Evolutionary conservation across 192 early-diverging fungal species (phyloP).

Genomic region (Coemansia sp.): DNA sequence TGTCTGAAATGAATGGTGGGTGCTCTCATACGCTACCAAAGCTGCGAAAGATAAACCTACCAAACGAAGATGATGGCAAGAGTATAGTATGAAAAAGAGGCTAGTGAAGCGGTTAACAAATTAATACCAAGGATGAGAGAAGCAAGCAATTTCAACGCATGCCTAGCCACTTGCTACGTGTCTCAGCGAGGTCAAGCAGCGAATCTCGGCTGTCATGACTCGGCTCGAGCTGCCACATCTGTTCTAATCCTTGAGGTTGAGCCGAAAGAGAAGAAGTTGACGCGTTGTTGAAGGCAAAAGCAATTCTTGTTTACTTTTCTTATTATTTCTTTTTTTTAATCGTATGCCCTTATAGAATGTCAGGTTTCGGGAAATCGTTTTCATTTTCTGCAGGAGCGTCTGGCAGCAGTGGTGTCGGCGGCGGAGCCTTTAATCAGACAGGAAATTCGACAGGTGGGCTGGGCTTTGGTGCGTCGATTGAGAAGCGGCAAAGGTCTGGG

Average conservation of each 20-base stretch:
- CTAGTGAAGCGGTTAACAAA: no score
- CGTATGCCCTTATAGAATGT: conserved; percentile 9
- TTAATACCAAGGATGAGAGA: no score
- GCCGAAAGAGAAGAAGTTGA: no score
- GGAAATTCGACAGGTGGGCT: conserved; percentile 1
- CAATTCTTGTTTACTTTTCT: neutral
- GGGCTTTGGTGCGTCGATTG: conserved; percentile 30
- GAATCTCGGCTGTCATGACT: neutral
- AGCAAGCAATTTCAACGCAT: neutral
- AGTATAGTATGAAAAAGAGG: no score
- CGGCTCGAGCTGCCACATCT: neutral
- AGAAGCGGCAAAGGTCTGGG: conserved; percentile 38
- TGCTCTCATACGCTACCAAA: no score
- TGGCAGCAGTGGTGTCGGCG: conserved; percentile 7
- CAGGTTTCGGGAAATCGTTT: conserved; percentile 36
- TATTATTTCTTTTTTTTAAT: conserved; percentile 1
- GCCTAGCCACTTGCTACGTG: neutral
- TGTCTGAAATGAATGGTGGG: no score
- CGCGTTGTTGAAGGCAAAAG: neutral
- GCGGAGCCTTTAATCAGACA: conserved; percentile 27
- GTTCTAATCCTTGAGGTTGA: no score
- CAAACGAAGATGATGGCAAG: no score
- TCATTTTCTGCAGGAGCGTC: conserved; percentile 35
- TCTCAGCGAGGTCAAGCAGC: no score
- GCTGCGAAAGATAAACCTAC: no score